Conservation (phyloP, 768 basidiomycete species). For the Mycena amicta region DNA sequence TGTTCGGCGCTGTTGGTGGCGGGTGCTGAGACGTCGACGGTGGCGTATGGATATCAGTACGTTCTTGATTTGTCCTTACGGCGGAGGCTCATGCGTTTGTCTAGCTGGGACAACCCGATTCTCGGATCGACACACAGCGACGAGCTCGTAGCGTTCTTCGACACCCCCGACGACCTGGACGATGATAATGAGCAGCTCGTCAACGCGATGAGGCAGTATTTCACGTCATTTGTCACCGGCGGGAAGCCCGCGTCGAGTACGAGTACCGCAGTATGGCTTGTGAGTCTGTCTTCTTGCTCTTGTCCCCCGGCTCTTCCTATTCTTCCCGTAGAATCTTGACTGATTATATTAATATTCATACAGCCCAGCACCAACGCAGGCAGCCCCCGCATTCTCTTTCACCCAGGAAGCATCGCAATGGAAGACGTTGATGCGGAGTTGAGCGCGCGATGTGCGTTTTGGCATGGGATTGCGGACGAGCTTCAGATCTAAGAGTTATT, state of each 20-base stretch:
- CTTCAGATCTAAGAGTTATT: slow-evolving; percentile 8
- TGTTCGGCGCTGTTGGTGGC: slow-evolving; percentile 24
- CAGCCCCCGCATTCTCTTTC: slow-evolving; percentile 33
- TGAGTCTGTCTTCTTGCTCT: slow-evolving; percentile 21
- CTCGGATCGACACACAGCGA: slow-evolving; percentile 41
- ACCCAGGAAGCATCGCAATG: slow-evolving; percentile 30
- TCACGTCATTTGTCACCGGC: slow-evolving; percentile 42
- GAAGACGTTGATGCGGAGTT: slow-evolving; percentile 25
- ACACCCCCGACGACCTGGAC: slow-evolving; percentile 28
- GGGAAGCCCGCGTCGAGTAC: slow-evolving; percentile 31
- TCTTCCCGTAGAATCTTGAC: not conserved
- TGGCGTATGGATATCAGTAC: slow-evolving; percentile 42
- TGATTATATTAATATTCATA: not conserved
- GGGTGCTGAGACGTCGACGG: slow-evolving; percentile 22
- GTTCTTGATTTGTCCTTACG: not conserved
- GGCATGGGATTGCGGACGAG: slow-evolving; percentile 29
- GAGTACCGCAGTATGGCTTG: slow-evolving; percentile 30
- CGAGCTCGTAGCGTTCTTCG: slow-evolving; percentile 42
- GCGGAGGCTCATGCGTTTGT: not conserved
- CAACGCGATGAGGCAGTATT: slow-evolving; percentile 41
- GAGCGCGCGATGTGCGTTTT: slow-evolving; percentile 32
- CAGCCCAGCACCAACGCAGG: slow-evolving; percentile 11
- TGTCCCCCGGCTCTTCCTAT: not conserved
- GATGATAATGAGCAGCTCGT: slow-evolving; percentile 34
- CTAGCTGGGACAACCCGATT: slow-evolving; percentile 42